Conservation (phyloP, 441 rosid species). For the Gossypium lobatum region DNA sequence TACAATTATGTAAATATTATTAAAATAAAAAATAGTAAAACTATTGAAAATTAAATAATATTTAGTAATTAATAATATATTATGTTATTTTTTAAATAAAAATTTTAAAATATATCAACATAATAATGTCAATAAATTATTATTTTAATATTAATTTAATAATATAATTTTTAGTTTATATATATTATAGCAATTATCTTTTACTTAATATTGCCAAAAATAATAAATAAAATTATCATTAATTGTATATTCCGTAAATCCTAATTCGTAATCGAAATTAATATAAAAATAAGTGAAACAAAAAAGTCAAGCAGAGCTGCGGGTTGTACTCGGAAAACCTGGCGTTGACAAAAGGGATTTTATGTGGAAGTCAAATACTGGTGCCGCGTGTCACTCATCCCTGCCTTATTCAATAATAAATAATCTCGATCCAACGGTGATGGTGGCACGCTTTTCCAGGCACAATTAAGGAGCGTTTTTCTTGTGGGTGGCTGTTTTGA, state of each 20-base stretch:
- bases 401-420: not conserved
- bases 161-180: not conserved
- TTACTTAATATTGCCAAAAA: not conserved
- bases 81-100: too few species aligned
- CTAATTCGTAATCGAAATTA: not conserved
- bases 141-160: too few species aligned
- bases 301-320: not conserved
- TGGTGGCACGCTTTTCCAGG: not conserved
- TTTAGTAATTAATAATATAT: too few species aligned
- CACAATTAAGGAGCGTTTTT: not conserved
- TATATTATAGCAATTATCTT: not conserved
- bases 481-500: not conserved
- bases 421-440: slow-evolving; percentile 7
- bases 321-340: not conserved
- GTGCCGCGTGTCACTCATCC: not conserved
- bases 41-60: too few species aligned
- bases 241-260: not conserved
- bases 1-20: too few species aligned
- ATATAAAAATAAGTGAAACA: not conserved
- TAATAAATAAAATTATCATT: not conserved
- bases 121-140: too few species aligned
- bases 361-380: not conserved
- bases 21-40: too few species aligned
- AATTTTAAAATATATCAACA: too few species aligned
- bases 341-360: not conserved